phyloP scores from a whole-genome alignment of 2,329 filamentous ascomycete species.

The Arthrinium phaeospermum region DNA sequence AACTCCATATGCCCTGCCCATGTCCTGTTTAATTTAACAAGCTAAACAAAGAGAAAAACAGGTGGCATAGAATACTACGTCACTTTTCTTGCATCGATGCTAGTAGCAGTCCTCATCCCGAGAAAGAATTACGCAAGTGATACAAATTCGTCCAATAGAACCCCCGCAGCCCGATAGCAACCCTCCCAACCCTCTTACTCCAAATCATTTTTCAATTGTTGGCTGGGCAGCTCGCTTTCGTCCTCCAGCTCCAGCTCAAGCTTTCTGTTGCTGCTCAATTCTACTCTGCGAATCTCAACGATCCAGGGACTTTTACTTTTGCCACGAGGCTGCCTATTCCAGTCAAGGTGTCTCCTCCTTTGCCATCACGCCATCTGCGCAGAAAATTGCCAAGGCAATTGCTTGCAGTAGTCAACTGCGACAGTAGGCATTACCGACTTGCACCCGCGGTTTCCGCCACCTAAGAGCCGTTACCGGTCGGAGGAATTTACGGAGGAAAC shows the following conservation, averaged over 20 bases:
- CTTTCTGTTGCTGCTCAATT: constrained; percentile 2
- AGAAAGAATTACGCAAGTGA: constrained; percentile 15
- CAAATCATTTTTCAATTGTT: constrained; percentile 14
- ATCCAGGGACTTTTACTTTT: background rate
- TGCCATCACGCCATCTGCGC: background rate
- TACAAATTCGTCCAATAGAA: background rate
- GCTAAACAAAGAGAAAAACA: background rate
- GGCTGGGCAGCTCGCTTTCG: constrained; percentile 4
- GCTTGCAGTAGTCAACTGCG: background rate
- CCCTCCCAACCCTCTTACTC: constrained; percentile 12
- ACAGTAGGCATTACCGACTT: background rate
- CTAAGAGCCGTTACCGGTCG: background rate
- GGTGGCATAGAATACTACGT: background rate
- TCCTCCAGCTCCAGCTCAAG: background rate
- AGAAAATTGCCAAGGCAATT: background rate
- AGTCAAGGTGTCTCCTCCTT: background rate
- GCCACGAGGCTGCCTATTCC: background rate
- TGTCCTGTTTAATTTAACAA: background rate
- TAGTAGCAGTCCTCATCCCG: background rate
- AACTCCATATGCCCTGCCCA: background rate
- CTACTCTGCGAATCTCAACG: background rate
- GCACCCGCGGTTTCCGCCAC: background rate
- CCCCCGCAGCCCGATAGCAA: constrained; percentile 7
- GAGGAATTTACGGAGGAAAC: background rate
- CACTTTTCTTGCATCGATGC: background rate